Percentiles rank a stretch among this genome's conserved stretches.
phyloP scores from a whole-genome alignment of 306 rosid species.

The Prinsepia uniflora region DNA sequence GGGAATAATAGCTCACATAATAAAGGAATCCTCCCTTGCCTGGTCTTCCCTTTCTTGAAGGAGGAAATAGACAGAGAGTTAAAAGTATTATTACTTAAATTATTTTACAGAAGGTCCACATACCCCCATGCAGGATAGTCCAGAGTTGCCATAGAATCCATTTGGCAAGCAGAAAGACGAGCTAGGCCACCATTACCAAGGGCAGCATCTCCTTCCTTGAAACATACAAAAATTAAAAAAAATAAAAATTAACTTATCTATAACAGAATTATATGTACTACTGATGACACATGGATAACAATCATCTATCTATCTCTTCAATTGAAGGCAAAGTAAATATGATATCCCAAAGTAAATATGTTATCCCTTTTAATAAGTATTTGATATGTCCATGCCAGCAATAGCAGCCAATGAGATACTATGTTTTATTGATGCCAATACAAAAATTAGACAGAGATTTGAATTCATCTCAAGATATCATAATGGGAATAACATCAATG shows the following conservation, averaged over 20 bases:
- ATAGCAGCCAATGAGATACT: background rate
- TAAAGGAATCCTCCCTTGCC: background rate
- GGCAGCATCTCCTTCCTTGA: constrained; percentile 79
- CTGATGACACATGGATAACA: too few relatives aligned
- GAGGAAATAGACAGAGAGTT: background rate
- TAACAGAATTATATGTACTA: background rate
- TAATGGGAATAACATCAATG: background rate
- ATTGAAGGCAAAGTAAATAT: too few relatives aligned
- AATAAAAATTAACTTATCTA: background rate
- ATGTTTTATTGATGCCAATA: background rate
- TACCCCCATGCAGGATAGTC: constrained; percentile 89
- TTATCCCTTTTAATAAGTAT: too few relatives aligned
- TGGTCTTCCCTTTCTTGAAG: constrained; percentile 8
- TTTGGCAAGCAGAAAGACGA: constrained; percentile 74
- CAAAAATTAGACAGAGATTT: background rate
- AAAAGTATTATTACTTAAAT: background rate
- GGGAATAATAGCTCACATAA: background rate
- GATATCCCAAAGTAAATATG: too few relatives aligned
- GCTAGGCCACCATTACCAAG: constrained; percentile 81
- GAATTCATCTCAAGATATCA: background rate
- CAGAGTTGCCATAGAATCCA: constrained; percentile 79
- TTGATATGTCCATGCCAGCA: too few relatives aligned
- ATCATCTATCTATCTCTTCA: too few relatives aligned
- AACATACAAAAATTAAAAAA: constrained; percentile 15
- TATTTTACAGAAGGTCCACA: constrained; percentile 2